Conservation (phyloP, 2,329 filamentous ascomycete genomes). For the Mycogone perniciosa region DNA sequence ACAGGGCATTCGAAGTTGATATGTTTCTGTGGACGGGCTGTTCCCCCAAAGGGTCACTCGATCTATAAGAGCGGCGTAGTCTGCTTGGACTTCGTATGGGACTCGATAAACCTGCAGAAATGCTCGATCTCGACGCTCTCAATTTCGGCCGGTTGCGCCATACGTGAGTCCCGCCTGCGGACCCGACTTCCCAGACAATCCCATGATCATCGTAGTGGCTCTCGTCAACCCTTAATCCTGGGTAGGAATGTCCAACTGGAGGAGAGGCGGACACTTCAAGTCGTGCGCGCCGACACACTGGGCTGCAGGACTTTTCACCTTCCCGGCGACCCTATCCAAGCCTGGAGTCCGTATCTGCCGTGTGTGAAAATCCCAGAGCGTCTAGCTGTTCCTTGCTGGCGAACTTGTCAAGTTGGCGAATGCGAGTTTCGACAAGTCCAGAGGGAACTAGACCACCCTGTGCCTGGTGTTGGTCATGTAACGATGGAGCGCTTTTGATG, state of each 20-base stretch:
- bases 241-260: slow-evolving; percentile 18
- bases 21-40: neutral
- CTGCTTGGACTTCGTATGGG: neutral
- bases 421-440: slow-evolving; percentile 25
- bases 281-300: slow-evolving; percentile 21
- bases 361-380: slow-evolving; percentile 1
- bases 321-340: slow-evolving; percentile 24
- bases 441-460: slow-evolving; percentile 17
- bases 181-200: slow-evolving; percentile 2
- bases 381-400: slow-evolving; percentile 12
- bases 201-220: slow-evolving; percentile 11
- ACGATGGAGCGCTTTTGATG: slow-evolving; percentile 3
- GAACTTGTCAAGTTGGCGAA: slow-evolving; percentile 23
- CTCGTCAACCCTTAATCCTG: slow-evolving; percentile 15
- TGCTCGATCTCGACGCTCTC: slow-evolving; percentile 9
- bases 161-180: neutral
- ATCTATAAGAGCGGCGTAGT: neutral
- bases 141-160: slow-evolving; percentile 4
- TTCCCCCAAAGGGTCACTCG: neutral
- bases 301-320: slow-evolving; percentile 20
- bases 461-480: slow-evolving; percentile 8
- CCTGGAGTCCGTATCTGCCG: slow-evolving; percentile 11
- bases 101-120: neutral
- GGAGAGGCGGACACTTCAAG: slow-evolving; percentile 15
- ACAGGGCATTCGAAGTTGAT: too few relatives aligned